phyloP scores from a whole-genome alignment of 495 filamentous ascomycete species.

The Talaromyces trachyspermus region DNA sequence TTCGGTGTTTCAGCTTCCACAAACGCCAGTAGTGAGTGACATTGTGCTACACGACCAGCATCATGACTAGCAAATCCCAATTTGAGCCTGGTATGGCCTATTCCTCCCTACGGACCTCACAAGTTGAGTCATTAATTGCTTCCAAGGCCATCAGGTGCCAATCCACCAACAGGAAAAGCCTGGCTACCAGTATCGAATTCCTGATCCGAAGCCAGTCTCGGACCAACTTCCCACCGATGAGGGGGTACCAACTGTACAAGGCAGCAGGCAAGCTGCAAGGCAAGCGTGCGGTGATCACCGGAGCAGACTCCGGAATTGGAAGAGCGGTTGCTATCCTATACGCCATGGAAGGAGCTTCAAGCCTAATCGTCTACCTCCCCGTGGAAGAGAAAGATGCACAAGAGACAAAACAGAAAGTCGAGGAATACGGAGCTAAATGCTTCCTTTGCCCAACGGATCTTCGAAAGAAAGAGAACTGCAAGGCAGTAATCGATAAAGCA shows the following conservation, averaged over 20 bases:
- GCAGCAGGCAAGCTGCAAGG: constrained; percentile 69
- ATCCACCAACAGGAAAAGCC: constrained; percentile 62
- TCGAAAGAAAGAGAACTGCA: constrained; percentile 56
- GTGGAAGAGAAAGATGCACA: constrained; percentile 72
- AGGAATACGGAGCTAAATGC: constrained; percentile 56
- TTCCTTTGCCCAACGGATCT: constrained; percentile 55
- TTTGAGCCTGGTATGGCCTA: constrained; percentile 7
- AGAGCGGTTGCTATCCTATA: constrained; percentile 71
- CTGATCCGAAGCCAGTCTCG: constrained; percentile 51
- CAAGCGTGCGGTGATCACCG: constrained; percentile 74
- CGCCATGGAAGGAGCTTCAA: constrained; percentile 76
- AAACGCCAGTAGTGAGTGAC: not conserved
- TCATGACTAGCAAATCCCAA: constrained; percentile 5
- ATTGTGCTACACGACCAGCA: not conserved
- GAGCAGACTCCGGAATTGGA: constrained; percentile 78
- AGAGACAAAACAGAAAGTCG: constrained; percentile 62
- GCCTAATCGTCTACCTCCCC: constrained; percentile 65
- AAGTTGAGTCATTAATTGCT: constrained; percentile 2
- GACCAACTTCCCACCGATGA: constrained; percentile 64
- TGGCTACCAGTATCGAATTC: constrained; percentile 59
- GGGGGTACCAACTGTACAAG: constrained; percentile 67
- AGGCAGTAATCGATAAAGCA: constrained; percentile 59
- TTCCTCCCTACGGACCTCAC: not conserved
- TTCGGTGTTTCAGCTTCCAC: not conserved
- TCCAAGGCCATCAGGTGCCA: constrained; percentile 58